Percentiles rank a stretch among this genome's conserved stretches.
phyloP scores from a whole-genome alignment of 2,329 filamentous ascomycete species.

The Didymosphaeria variabile region DNA sequence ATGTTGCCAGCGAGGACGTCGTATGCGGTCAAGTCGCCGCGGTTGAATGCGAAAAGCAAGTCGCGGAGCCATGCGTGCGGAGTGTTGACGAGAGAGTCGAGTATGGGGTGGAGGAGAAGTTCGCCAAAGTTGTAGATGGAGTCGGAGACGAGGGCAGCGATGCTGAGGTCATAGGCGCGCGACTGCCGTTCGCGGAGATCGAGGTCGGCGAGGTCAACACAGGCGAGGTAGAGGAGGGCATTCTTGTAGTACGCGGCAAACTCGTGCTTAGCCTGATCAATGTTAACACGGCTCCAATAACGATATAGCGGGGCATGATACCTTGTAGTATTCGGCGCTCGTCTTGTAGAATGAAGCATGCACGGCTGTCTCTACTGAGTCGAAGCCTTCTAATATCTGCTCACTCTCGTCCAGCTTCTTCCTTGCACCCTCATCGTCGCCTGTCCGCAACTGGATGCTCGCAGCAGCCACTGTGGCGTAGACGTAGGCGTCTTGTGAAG shows the following conservation, averaged over 20 bases:
- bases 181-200: slow-evolving; percentile 77
- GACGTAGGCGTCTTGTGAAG: slow-evolving; percentile 94
- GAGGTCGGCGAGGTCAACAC: slow-evolving; percentile 83
- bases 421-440: slow-evolving; percentile 81
- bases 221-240: slow-evolving; percentile 95
- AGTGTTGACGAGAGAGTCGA: slow-evolving; percentile 80
- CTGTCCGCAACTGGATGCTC: slow-evolving; percentile 81
- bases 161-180: slow-evolving; percentile 90
- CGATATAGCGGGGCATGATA: slow-evolving; percentile 9
- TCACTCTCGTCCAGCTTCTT: slow-evolving; percentile 89
- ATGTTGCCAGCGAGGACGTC: slow-evolving; percentile 84
- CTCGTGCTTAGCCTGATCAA: slow-evolving; percentile 75
- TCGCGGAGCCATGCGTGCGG: slow-evolving; percentile 89
- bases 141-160: slow-evolving; percentile 91
- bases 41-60: slow-evolving; percentile 97
- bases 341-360: slow-evolving; percentile 96
- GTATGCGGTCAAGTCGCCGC: slow-evolving; percentile 88
- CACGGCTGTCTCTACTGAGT: slow-evolving; percentile 93
- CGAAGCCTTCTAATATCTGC: slow-evolving; percentile 87
- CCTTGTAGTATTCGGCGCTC: slow-evolving; percentile 94
- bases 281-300: slow-evolving; percentile 5
- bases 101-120: slow-evolving; percentile 95
- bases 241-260: slow-evolving; percentile 98
- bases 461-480: slow-evolving; percentile 93
- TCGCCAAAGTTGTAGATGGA: slow-evolving; percentile 99